phyloP scores from a whole-genome alignment of 495 filamentous ascomycete genomes.

The Oidiodendron maius region DNA sequence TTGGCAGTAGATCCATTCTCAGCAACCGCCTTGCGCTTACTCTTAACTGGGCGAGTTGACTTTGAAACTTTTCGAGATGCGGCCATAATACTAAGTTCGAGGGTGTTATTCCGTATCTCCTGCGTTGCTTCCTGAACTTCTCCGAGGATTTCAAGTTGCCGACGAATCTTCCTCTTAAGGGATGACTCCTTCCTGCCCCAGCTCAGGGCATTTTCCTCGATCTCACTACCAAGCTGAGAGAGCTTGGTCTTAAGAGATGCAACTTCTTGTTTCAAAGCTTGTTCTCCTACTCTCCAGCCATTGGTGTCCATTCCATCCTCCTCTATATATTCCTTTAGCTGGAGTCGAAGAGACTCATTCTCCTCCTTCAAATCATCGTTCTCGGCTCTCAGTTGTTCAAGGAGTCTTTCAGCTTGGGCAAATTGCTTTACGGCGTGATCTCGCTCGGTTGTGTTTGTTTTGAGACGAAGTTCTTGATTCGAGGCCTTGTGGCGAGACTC shows the following conservation, averaged over 20 bases:
- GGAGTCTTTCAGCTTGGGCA: not conserved
- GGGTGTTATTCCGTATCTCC: conserved; percentile 1
- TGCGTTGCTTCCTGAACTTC: not conserved
- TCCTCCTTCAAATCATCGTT: conserved; percentile 1
- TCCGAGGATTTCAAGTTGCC: not conserved
- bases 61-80: not conserved
- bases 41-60: not conserved
- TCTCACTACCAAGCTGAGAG: not conserved
- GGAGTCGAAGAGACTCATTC: not conserved
- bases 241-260: not conserved
- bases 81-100: not conserved
- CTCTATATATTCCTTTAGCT: not conserved
- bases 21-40: not conserved
- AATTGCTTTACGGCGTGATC: not conserved
- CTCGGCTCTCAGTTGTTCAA: conserved; percentile 2
- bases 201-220: not conserved
- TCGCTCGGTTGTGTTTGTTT: not conserved
- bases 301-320: not conserved
- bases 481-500: not conserved
- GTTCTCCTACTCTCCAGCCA: not conserved
- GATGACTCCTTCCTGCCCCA: not conserved
- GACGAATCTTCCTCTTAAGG: not conserved
- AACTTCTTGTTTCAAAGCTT: not conserved
- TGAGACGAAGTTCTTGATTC: not conserved
- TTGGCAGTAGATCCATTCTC: not conserved